Evolutionary conservation across 805 yeast species (phyloP), one percentile per base, ranked within the genome.

Genomic region (Saccharomycopsis fermentans): DNA sequence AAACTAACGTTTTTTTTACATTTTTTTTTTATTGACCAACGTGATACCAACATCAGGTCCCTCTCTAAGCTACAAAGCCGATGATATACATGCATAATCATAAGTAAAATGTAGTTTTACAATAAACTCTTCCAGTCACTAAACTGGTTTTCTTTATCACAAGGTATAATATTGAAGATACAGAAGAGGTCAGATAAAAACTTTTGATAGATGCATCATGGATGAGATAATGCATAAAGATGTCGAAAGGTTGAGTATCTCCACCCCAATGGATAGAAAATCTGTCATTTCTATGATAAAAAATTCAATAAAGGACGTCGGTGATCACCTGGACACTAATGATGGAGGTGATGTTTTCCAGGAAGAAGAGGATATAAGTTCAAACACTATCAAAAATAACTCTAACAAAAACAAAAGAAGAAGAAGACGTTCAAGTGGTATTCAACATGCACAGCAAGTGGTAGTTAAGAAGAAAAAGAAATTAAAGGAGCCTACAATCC

Each of bases 211-310:
- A n/a, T 6, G 35, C 35, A 32, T 32, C 8, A 43, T 43, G 50
- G 50, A 55, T 32, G 55, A 43, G 26, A 43, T 43, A 43, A 43
- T 43, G 50, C 67, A 56, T 65, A 66, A 56, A 12, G 64, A 66
- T 19, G 72, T 68, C 16, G 70, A 68, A 2, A 58, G 71, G 37
- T 55, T 71, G 52, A 69, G 72, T 58, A 67, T 67, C 34, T 64
- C 69, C 24, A 65, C 66, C 19, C 50, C 56, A 56, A 58, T 36
- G 47, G 57, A 48, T 50, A 17, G 61, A 39, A 39, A 54, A 19
- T 40, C 54, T 14, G 43, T 60, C 4, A 59, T 60, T 17, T 51
- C 57, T 11, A 58, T 57, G 59, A 58, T 60, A 32, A 54, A 51
- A 55, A 55, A 37, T 19, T 32, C 55, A n/a, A 55, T 52, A 19